These are phyloP conservation scores for Yamadazyma akitaensis DNA, from an alignment of 805 yeast genomes.

Conservation along the genomic window DNA sequence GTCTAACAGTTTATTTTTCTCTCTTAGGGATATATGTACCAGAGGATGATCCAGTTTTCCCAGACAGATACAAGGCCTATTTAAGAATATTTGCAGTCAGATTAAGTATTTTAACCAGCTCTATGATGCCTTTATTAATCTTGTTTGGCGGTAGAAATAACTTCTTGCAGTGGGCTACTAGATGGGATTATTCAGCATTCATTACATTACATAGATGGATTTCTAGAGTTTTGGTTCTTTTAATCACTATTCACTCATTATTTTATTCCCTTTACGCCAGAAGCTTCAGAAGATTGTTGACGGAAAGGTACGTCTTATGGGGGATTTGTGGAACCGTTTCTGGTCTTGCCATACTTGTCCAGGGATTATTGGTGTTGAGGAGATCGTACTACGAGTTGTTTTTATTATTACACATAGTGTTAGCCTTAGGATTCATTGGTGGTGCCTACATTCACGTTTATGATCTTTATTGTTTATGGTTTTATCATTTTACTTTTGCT, in stretches of 20 bases:
- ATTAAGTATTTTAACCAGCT: constrained; percentile 27
- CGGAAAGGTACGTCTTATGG: constrained; percentile 17
- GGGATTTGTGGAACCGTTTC: constrained; percentile 29
- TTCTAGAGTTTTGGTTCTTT: constrained; percentile 19
- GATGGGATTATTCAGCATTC: constrained; percentile 34
- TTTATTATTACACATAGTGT: constrained; percentile 51
- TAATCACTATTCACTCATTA: constrained; percentile 28
- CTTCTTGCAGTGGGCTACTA: constrained; percentile 35
- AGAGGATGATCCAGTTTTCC: constrained; percentile 35
- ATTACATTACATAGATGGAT: constrained; percentile 29
- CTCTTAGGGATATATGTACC: constrained; percentile 22
- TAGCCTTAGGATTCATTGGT: constrained; percentile 48
- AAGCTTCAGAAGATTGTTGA: constrained; percentile 19
- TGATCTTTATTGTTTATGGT: constrained; percentile 32
- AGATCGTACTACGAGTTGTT: constrained; percentile 51
- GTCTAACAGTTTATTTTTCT: constrained; percentile 25
- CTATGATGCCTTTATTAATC: constrained; percentile 30
- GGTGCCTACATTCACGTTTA: constrained; percentile 52
- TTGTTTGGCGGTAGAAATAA: constrained; percentile 36
- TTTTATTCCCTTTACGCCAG: constrained; percentile 14
- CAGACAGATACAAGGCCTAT: constrained; percentile 29
- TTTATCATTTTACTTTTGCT: constrained; percentile 50
- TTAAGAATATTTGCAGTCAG: constrained; percentile 42
- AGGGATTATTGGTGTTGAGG: constrained; percentile 44
- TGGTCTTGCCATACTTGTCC: constrained; percentile 42